Percentiles rank a stretch among this genome's conserved stretches.
Conservation (phyloP, 352 stramenopile species). For the Lagenidium giganteum region DNA sequence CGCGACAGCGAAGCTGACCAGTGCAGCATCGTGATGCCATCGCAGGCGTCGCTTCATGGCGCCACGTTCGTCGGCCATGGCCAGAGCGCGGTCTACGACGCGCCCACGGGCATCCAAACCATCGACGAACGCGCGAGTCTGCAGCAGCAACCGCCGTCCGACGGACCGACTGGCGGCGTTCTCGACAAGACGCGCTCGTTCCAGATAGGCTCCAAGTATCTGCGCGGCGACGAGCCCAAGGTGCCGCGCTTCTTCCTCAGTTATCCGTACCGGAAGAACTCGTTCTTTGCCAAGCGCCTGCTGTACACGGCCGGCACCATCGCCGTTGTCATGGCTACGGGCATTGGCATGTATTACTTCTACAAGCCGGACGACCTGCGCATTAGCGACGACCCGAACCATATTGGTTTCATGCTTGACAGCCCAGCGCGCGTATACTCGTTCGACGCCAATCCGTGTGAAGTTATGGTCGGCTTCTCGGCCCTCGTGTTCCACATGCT, state of each 20-base stretch:
- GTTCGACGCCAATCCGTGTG: slow-evolving; percentile 58
- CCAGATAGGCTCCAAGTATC: slow-evolving; percentile 26
- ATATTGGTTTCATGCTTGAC: slow-evolving; percentile 47
- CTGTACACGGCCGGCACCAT: slow-evolving; percentile 39
- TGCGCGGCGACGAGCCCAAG: slow-evolving; percentile 42
- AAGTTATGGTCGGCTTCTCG: slow-evolving; percentile 79
- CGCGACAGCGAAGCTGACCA: no score
- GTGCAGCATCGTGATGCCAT: no score
- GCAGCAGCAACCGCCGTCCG: no score
- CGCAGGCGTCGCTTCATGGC: no score
- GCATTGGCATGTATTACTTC: slow-evolving; percentile 66
- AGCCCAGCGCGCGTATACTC: slow-evolving; percentile 49
- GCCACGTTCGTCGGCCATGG: no score
- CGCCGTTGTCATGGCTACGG: slow-evolving; percentile 29
- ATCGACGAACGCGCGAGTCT: no score
- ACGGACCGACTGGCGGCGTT: background rate
- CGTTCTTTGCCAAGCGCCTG: slow-evolving; percentile 70
- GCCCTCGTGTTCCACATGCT: slow-evolving; percentile 65
- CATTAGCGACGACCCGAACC: slow-evolving; percentile 26
- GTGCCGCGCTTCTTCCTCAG: slow-evolving; percentile 56
- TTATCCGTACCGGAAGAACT: slow-evolving; percentile 62
- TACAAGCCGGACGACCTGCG: slow-evolving; percentile 44
- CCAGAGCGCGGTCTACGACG: no score
- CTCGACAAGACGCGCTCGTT: slow-evolving; percentile 55
- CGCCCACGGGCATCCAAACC: no score